A percentile compares a stretch with the other conserved stretches of the same genome.
These are phyloP conservation scores for Calonectria multiphialidica DNA, from an alignment of 2,329 filamentous ascomycete genomes.

Conservation along the genomic window DNA sequence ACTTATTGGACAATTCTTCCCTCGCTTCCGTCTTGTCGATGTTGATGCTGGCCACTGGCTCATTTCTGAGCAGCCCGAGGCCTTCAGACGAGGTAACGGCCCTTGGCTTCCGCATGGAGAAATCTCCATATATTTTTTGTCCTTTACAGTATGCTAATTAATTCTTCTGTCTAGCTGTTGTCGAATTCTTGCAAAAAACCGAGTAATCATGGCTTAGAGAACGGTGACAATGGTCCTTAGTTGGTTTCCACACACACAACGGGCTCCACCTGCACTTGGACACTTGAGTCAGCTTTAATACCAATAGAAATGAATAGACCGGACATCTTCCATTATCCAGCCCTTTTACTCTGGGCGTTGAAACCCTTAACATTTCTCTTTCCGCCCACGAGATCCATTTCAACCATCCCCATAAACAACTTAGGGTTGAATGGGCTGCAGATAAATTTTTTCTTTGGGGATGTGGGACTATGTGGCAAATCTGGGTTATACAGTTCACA, in stretches of 20 bases:
- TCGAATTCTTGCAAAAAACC: constrained; percentile 69
- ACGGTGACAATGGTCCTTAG: not conserved
- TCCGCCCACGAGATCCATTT: not conserved
- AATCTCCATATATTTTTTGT: too few relatives aligned
- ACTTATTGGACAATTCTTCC: constrained; percentile 86
- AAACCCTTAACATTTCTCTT: not conserved
- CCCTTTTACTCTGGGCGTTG: not conserved
- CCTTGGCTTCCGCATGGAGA: too few relatives aligned
- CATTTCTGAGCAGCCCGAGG: constrained; percentile 87
- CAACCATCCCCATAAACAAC: not conserved
- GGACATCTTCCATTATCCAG: not conserved
- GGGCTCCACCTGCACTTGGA: not conserved
- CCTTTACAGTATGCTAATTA: not conserved
- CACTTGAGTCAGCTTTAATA: not conserved
- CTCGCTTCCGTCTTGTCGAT: constrained; percentile 78
- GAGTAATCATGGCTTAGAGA: constrained; percentile 50
- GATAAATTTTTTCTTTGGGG: not conserved
- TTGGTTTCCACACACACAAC: not conserved
- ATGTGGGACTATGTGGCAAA: not conserved
- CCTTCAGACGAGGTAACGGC: constrained; percentile 75
- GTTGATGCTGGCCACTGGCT: constrained; percentile 89
- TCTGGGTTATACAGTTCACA: constrained; percentile 23
- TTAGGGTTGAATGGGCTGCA: not conserved
- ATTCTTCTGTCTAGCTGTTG: constrained; percentile 61
- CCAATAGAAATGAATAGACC: constrained; percentile 22